Percentiles rank a stretch among this genome's conserved stretches.
Conservation (phyloP, 768 basidiomycete genomes). For the Kwoniella mangroviensis region DNA sequence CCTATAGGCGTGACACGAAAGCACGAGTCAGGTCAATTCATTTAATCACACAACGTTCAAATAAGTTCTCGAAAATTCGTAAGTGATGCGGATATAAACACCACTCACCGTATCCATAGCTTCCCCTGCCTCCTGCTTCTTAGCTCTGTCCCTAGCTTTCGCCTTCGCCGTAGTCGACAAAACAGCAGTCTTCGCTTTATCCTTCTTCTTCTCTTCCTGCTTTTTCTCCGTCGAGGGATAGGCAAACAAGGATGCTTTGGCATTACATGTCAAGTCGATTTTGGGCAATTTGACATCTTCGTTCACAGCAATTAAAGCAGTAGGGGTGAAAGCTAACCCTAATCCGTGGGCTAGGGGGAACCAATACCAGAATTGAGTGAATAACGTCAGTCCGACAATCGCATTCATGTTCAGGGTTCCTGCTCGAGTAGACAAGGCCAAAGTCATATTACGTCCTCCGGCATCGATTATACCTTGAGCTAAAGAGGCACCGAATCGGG, state of each 20-base stretch:
- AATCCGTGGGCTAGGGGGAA: conserved; percentile 95
- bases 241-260: conserved; percentile 86
- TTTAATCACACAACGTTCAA: background rate
- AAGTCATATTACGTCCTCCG: conserved; percentile 93
- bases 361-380: conserved; percentile 99
- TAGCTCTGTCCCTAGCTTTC: conserved; percentile 89
- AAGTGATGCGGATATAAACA: background rate
- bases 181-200: conserved; percentile 92
- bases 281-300: conserved; percentile 89
- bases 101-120: conserved; percentile 69
- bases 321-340: conserved; percentile 90
- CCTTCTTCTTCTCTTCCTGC: conserved; percentile 86
- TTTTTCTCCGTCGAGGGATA: conserved; percentile 86
- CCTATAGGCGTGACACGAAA: conserved; percentile 56
- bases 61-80: background rate
- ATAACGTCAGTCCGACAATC: conserved; percentile 96
- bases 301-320: conserved; percentile 89
- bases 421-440: conserved; percentile 88
- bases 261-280: conserved; percentile 88
- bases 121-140: conserved; percentile 76
- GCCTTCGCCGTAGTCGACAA: conserved; percentile 96
- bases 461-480: conserved; percentile 98
- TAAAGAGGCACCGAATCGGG: conserved; percentile 93
- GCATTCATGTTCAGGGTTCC: conserved; percentile 91
- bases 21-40: conserved; percentile 11